These are phyloP conservation scores for Haberlea rhodopensis DNA, from an alignment of 257 asterid species.

Conservation along the genomic window DNA sequence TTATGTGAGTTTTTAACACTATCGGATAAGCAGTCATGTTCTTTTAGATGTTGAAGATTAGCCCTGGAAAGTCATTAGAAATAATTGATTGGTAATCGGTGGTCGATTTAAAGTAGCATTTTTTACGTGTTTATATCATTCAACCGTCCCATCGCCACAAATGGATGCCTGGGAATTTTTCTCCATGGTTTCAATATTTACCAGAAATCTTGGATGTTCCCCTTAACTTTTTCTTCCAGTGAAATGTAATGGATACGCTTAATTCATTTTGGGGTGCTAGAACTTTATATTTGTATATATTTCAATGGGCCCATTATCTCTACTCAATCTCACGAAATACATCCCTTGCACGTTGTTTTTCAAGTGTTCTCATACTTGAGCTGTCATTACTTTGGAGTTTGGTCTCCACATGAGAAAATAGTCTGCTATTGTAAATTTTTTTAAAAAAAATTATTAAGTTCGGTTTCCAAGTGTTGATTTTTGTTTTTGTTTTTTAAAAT, in stretches of 20 bases:
- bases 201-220: constrained; percentile 49
- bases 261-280: background rate
- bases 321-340: too few relatives aligned
- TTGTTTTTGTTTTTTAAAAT: too few relatives aligned
- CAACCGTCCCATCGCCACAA: constrained; percentile 34
- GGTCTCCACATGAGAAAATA: too few relatives aligned
- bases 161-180: constrained; percentile 32
- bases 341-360: too few relatives aligned
- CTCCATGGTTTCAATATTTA: constrained; percentile 54
- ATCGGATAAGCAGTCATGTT: constrained; percentile 19
- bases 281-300: too few relatives aligned
- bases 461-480: too few relatives aligned
- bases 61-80: constrained; percentile 15
- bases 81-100: constrained; percentile 23
- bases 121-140: constrained; percentile 32
- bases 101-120: constrained; percentile 21
- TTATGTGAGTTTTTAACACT: background rate
- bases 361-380: too few relatives aligned
- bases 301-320: too few relatives aligned
- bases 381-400: too few relatives aligned
- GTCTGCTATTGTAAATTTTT: too few relatives aligned
- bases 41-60: constrained; percentile 20
- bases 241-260: constrained; percentile 1
- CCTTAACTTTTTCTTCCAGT: constrained; percentile 21
- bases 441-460: too few relatives aligned